Percentiles rank a stretch among this genome's conserved stretches.
phyloP scores from a whole-genome alignment of 176 grass and related monocot species.

The Eragrostis curvula region DNA sequence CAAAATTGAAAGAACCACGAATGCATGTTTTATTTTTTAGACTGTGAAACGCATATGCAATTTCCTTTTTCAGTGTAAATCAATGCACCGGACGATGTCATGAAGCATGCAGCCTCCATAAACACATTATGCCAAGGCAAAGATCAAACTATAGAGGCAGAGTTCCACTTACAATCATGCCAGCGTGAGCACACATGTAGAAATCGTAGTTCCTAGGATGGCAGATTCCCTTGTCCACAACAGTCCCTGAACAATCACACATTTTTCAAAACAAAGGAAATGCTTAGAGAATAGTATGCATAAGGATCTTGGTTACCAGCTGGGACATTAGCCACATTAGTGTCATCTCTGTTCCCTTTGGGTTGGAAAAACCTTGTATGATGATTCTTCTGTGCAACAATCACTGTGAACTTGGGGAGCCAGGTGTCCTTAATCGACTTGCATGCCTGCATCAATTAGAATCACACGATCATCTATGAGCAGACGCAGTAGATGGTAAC shows the following conservation, averaged over 20 bases:
- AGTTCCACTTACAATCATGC: conserved; percentile 57
- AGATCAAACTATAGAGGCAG: too few relatives aligned
- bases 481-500: too few relatives aligned
- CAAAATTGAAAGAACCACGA: too few relatives aligned
- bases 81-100: too few relatives aligned
- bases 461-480: too few relatives aligned
- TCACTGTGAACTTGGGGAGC: conserved; percentile 65
- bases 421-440: conserved; percentile 37
- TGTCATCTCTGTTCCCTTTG: too few relatives aligned
- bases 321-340: conserved; percentile 52
- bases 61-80: too few relatives aligned
- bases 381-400: conserved; percentile 74
- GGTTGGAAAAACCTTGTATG: conserved; percentile 65
- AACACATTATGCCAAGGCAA: too few relatives aligned
- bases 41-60: too few relatives aligned
- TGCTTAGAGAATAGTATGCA: neutral
- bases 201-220: conserved; percentile 75
- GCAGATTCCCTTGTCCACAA: conserved; percentile 62
- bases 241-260: conserved; percentile 46
- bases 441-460: conserved; percentile 67
- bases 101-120: too few relatives aligned
- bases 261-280: neutral
- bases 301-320: conserved; percentile 52
- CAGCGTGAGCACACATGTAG: conserved; percentile 73
- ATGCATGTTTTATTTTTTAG: too few relatives aligned